These are phyloP conservation scores for Akanthomyces lecanii DNA, from an alignment of 2,329 filamentous ascomycete species.

Conservation along the genomic window DNA sequence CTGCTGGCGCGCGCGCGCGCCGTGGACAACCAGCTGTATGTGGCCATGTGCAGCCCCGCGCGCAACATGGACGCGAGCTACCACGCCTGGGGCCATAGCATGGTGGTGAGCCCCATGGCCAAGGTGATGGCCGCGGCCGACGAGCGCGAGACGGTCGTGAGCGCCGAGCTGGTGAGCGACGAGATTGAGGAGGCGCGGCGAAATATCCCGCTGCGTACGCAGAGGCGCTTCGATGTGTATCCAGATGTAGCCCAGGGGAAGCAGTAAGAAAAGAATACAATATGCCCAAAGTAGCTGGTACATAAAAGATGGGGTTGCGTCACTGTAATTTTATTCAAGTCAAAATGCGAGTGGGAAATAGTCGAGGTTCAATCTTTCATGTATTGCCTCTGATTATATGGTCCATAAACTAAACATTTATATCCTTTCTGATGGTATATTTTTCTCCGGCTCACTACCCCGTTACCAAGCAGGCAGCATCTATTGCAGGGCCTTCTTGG, in stretches of 20 bases:
- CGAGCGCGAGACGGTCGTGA: slow-evolving; percentile 71
- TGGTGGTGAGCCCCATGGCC: slow-evolving; percentile 85
- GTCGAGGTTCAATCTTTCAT: not conserved
- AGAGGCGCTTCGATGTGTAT: slow-evolving; percentile 93
- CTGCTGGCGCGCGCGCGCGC: slow-evolving; percentile 78
- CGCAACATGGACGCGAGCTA: slow-evolving; percentile 71
- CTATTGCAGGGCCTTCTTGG: slow-evolving; percentile 68
- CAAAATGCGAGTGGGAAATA: not conserved
- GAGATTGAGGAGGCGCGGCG: slow-evolving; percentile 71
- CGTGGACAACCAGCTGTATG: slow-evolving; percentile 91
- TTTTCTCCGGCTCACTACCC: not conserved
- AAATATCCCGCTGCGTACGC: slow-evolving; percentile 77
- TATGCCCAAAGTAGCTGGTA: not conserved
- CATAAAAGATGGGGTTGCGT: not conserved
- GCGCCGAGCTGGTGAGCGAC: slow-evolving; percentile 64
- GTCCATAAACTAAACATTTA: not conserved
- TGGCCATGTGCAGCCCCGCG: slow-evolving; percentile 87
- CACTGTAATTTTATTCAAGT: not conserved
- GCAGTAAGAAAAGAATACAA: not conserved
- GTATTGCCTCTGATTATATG: not conserved
- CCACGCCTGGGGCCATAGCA: slow-evolving; percentile 86
- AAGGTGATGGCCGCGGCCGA: slow-evolving; percentile 74
- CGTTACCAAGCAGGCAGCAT: not conserved
- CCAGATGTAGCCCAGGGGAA: slow-evolving; percentile 70
- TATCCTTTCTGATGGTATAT: slow-evolving; percentile 7